Percentiles rank a stretch among this genome's conserved stretches.
These are phyloP conservation scores for Bipolaris cookei DNA, from an alignment of 2,329 filamentous ascomycete species.

Conservation along the genomic window DNA sequence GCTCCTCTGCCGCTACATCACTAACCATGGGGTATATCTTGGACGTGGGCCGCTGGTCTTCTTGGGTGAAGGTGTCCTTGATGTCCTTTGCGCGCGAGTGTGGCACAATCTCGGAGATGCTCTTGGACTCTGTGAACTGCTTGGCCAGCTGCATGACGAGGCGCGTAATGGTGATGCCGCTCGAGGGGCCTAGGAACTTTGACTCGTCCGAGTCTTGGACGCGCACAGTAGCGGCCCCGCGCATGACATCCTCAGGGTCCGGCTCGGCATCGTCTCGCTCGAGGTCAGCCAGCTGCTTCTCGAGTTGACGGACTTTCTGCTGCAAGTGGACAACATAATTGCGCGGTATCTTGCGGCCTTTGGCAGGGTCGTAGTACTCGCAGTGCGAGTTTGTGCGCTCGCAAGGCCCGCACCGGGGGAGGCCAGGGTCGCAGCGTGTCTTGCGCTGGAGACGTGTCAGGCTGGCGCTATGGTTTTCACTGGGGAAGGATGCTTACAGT, in stretches of 20 bases:
- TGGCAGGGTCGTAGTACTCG: slow-evolving; percentile 93
- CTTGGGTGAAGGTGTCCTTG: slow-evolving; percentile 70
- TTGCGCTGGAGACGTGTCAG: slow-evolving; percentile 70
- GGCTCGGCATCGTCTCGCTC: slow-evolving; percentile 75
- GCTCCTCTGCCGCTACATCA: slow-evolving; percentile 74
- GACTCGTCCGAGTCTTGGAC: slow-evolving; percentile 86
- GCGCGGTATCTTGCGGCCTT: slow-evolving; percentile 83
- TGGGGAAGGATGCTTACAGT: slow-evolving; percentile 61
- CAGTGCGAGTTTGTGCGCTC: slow-evolving; percentile 89
- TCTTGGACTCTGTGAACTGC: slow-evolving; percentile 86
- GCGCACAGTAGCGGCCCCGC: slow-evolving; percentile 82
- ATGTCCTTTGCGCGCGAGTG: slow-evolving; percentile 71
- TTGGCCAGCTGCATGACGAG: slow-evolving; percentile 97
- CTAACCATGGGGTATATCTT: slow-evolving; percentile 93
- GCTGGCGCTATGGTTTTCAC: background rate
- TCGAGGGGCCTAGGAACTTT: slow-evolving; percentile 90
- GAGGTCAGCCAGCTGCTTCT: slow-evolving; percentile 78
- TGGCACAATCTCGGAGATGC: slow-evolving; percentile 89
- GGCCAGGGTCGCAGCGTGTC: slow-evolving; percentile 90
- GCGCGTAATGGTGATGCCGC: slow-evolving; percentile 92
- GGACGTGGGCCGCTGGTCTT: slow-evolving; percentile 70
- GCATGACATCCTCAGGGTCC: slow-evolving; percentile 82
- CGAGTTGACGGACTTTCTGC: slow-evolving; percentile 80
- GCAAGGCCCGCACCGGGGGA: slow-evolving; percentile 90
- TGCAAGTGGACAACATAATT: slow-evolving; percentile 93